A percentile compares a stretch with the other conserved stretches of the same genome.
Evolutionary conservation across 352 stramenopile species (phyloP).

Genomic region (Peronospora destructor): DNA sequence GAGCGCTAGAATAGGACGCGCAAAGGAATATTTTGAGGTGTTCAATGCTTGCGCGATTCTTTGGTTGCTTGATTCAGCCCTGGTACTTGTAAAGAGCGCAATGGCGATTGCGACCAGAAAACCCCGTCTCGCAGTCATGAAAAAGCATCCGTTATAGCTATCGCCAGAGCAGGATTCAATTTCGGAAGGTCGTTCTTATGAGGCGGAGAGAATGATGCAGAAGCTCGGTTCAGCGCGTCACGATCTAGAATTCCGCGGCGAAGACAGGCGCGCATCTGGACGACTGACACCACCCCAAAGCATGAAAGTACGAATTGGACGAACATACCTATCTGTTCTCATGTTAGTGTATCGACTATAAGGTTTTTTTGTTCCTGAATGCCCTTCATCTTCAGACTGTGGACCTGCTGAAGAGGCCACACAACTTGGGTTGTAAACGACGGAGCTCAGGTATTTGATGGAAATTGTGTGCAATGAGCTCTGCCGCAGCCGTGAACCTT

Average conservation of each 20-base stretch:
- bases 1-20: slow-evolving; percentile 27
- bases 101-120: slow-evolving; percentile 48
- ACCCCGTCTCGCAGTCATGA: slow-evolving; percentile 32
- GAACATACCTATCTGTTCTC: slow-evolving; percentile 5
- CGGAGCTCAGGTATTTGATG: slow-evolving; percentile 11
- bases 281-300: slow-evolving; percentile 9
- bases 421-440: slow-evolving; percentile 27
- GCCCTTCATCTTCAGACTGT: slow-evolving; percentile 3
- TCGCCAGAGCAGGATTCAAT: background rate
- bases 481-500: slow-evolving; percentile 12
- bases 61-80: background rate
- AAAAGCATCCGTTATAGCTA: slow-evolving; percentile 40
- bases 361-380: slow-evolving; percentile 1
- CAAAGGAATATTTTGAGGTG: slow-evolving; percentile 22
- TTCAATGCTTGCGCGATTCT: slow-evolving; percentile 7
- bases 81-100: slow-evolving; percentile 33
- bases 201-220: slow-evolving; percentile 11
- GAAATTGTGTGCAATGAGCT: slow-evolving; percentile 21
- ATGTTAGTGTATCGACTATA: background rate
- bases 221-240: slow-evolving; percentile 25
- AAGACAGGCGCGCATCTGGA: slow-evolving; percentile 16
- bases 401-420: slow-evolving; percentile 8
- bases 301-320: slow-evolving; percentile 30
- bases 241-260: slow-evolving; percentile 22
- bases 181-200: slow-evolving; percentile 10